Conservation (phyloP, 805 yeast genomes). For the Cyberlindnera samutprakarnensis region DNA sequence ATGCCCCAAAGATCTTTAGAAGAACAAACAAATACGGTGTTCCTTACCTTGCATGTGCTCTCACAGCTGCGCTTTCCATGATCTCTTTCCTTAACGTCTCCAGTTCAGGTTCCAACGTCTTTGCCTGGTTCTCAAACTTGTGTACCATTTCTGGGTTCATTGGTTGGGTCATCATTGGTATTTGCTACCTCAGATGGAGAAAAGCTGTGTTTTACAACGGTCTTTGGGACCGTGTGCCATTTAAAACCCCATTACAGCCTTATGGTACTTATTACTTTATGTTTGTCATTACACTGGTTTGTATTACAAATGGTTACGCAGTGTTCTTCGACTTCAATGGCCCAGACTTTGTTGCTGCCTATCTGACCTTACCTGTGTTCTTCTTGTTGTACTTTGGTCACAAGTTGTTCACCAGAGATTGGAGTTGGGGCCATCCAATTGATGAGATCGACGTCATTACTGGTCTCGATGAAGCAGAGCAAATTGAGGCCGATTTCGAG, state of each 20-base stretch:
- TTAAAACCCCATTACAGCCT: constrained; percentile 48
- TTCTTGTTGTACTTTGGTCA: constrained; percentile 50
- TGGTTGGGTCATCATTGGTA: constrained; percentile 66
- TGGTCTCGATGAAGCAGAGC: constrained; percentile 55
- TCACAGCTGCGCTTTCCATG: constrained; percentile 37
- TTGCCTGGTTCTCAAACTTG: constrained; percentile 67
- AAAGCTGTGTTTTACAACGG: constrained; percentile 50
- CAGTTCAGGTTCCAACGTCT: constrained; percentile 48
- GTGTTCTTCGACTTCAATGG: constrained; percentile 39
- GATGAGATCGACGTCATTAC: constrained; percentile 53
- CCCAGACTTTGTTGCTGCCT: constrained; percentile 63
- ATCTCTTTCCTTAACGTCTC: constrained; percentile 68
- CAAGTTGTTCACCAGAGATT: constrained; percentile 38
- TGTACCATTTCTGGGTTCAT: constrained; percentile 71
- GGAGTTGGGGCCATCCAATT: constrained; percentile 40
- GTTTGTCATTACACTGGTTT: constrained; percentile 38
- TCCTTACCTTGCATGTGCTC: constrained; percentile 47
- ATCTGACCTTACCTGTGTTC: constrained; percentile 56
- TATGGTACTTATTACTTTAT: constrained; percentile 49
- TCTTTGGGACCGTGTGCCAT: constrained; percentile 50
- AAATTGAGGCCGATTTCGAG: constrained; percentile 16
- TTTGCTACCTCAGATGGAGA: constrained; percentile 63
- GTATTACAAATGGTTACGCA: constrained; percentile 65
- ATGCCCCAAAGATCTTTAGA: constrained; percentile 63
- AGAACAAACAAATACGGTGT: constrained; percentile 63